A percentile compares a stretch with the other conserved stretches of the same genome.
Conservation (phyloP, 208 protist species). For the Endotrypanum monterogeii region DNA sequence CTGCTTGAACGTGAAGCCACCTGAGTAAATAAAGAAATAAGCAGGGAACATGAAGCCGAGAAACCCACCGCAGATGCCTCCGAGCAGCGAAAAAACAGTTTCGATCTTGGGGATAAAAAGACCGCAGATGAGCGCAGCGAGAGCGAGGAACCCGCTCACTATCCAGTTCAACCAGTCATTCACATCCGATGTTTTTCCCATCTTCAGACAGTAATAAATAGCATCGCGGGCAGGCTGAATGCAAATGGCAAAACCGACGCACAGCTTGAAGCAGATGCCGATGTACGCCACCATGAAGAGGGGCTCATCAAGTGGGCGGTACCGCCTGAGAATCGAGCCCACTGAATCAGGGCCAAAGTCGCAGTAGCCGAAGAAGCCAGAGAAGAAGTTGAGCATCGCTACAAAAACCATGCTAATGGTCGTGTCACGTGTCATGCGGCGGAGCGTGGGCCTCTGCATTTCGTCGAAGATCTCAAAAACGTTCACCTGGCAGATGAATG, state of each 20-base stretch:
- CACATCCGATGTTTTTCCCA: slow-evolving; percentile 55
- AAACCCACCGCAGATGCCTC: slow-evolving; percentile 70
- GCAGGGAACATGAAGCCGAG: slow-evolving; percentile 84
- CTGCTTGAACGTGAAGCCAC: slow-evolving; percentile 54
- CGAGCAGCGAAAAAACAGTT: slow-evolving; percentile 79
- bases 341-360: slow-evolving; percentile 63
- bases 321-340: slow-evolving; percentile 66
- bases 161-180: slow-evolving; percentile 48
- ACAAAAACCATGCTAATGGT: slow-evolving; percentile 59
- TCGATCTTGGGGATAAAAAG: slow-evolving; percentile 81
- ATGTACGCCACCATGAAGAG: slow-evolving; percentile 66
- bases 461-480: slow-evolving; percentile 79
- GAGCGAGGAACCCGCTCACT: slow-evolving; percentile 44
- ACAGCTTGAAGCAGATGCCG: slow-evolving; percentile 75
- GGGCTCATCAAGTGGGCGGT: slow-evolving; percentile 45
- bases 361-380: slow-evolving; percentile 79
- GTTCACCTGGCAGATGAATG: slow-evolving; percentile 83
- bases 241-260: slow-evolving; percentile 75
- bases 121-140: slow-evolving; percentile 65
- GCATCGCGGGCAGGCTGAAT: slow-evolving; percentile 74
- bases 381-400: slow-evolving; percentile 60
- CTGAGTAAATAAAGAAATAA: slow-evolving; percentile 78
- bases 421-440: slow-evolving; percentile 51
- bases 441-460: slow-evolving; percentile 48
- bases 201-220: slow-evolving; percentile 64